These are phyloP conservation scores for Ophiostoma populinum DNA, from an alignment of 2,329 filamentous ascomycete genomes.

Conservation along the genomic window DNA sequence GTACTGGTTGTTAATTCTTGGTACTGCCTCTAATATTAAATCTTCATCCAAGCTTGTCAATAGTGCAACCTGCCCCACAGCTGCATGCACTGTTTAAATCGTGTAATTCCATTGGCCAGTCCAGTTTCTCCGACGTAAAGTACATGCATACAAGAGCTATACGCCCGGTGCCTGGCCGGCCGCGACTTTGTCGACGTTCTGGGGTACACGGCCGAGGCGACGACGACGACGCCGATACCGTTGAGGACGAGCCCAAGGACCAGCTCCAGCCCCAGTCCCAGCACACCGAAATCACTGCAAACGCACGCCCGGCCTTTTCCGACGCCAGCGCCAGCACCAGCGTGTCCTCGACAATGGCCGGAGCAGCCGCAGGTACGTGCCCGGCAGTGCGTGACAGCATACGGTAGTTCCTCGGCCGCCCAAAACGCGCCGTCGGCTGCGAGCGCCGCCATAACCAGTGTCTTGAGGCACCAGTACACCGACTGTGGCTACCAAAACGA, in stretches of 20 bases:
- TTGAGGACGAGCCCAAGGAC: neutral
- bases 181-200: conserved; percentile 5
- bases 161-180: conserved; percentile 4
- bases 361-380: conserved; percentile 15
- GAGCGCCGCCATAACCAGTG: conserved; percentile 25
- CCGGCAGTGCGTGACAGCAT: too few species aligned
- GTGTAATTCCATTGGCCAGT: too few species aligned
- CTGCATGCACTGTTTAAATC: too few species aligned
- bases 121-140: too few species aligned
- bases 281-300: too few species aligned
- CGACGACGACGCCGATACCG: too few species aligned
- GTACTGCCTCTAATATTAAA: too few species aligned
- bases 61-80: too few species aligned
- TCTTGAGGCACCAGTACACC: conserved; percentile 35
- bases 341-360: conserved; percentile 17
- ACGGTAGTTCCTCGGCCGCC: conserved; percentile 20
- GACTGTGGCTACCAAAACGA: conserved; percentile 34
- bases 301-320: conserved; percentile 11
- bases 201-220: conserved; percentile 2
- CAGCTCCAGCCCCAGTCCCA: neutral
- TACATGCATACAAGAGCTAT: conserved; percentile 6
- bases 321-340: conserved; percentile 15
- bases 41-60: too few species aligned
- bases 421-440: conserved; percentile 25
- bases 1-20: too few species aligned